Conservation (phyloP, 116 monocot species). For the Cymodocea nodosa region DNA sequence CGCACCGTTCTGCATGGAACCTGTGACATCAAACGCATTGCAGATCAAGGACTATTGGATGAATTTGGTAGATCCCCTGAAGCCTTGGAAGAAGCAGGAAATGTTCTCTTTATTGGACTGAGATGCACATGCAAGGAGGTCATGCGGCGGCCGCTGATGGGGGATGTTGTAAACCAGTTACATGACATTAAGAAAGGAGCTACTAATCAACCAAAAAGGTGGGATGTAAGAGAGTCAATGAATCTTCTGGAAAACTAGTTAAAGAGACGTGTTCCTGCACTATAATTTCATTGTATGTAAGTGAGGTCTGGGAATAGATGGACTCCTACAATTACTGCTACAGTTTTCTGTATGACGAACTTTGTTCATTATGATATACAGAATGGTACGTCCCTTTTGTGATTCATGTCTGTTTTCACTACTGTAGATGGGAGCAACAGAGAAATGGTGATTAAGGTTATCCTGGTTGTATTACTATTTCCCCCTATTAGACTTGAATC, state of each 20-base stretch:
- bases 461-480: too few relatives aligned
- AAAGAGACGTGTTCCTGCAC: not conserved
- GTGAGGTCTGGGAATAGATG: not conserved
- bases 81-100: conserved; percentile 22
- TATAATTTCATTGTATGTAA: not conserved
- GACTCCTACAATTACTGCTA: not conserved
- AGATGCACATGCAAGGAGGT: conserved; percentile 30
- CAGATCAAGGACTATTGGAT: conserved; percentile 29
- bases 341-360: not conserved
- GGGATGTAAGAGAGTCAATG: not conserved
- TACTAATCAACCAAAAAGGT: not conserved
- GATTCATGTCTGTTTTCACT: too few relatives aligned
- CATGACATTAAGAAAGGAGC: conserved; percentile 23
- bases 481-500: too few relatives aligned
- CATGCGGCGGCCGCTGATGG: conserved; percentile 37
- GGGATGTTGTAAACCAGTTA: conserved; percentile 38
- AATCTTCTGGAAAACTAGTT: not conserved
- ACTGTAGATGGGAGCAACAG: too few relatives aligned
- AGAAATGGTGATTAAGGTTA: too few relatives aligned
- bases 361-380: too few relatives aligned
- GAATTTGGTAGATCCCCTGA: conserved; percentile 26
- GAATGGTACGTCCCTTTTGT: too few relatives aligned
- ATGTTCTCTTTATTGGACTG: conserved; percentile 36
- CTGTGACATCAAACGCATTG: conserved; percentile 17
- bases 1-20: conserved; percentile 13